phyloP scores from a whole-genome alignment of 768 basidiomycete genomes.

The Lactarius sp. region DNA sequence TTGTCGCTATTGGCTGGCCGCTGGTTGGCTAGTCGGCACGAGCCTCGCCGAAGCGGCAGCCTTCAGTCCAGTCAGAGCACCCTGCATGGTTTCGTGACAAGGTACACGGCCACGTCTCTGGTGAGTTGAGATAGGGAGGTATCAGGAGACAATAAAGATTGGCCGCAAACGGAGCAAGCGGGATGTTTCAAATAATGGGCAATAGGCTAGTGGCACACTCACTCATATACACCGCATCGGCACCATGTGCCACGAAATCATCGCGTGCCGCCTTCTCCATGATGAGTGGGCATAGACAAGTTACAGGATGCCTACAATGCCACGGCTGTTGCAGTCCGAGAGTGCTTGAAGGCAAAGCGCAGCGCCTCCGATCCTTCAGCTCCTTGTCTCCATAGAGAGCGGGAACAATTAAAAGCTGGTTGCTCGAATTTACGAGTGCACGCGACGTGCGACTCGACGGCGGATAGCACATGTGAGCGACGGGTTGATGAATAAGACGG shows the following conservation, averaged over 20 bases:
- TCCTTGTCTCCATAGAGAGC: background rate
- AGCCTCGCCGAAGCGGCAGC: too few relatives aligned
- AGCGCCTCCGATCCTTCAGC: too few relatives aligned
- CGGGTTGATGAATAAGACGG: background rate
- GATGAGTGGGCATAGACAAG: background rate
- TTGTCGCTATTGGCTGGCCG: background rate
- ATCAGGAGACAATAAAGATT: background rate
- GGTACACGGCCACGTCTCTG: background rate
- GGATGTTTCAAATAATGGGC: background rate
- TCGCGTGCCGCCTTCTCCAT: background rate
- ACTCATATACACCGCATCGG: background rate
- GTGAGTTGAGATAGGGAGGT: background rate
- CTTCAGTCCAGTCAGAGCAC: too few relatives aligned
- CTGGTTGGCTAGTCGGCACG: too few relatives aligned
- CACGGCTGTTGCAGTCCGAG: too few relatives aligned
- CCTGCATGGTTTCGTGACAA: background rate
- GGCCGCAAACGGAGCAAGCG: background rate
- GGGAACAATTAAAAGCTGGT: background rate
- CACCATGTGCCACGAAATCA: background rate
- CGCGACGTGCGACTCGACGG: background rate
- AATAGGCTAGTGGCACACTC: background rate
- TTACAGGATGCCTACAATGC: too few relatives aligned
- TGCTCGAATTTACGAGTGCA: background rate
- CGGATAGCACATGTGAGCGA: background rate
- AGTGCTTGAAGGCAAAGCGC: background rate